Base-by-base conservation (phyloP, 306 rosid species). In the Acacia confusa region DNA sequence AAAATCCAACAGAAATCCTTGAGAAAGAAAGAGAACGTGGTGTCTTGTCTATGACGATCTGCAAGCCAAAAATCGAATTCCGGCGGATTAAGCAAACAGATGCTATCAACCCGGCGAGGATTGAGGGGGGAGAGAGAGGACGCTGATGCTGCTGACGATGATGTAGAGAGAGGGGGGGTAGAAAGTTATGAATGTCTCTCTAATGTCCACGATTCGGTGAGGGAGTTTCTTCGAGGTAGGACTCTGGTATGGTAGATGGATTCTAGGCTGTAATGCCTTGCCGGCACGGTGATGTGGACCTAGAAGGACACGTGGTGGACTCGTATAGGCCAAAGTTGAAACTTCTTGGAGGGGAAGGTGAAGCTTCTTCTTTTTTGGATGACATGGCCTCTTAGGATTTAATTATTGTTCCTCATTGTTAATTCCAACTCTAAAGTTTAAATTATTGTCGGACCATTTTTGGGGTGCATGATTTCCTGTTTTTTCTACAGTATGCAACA, bases 271-370 rank as follows among this genome's bases (percentile, higher is more conserved):
- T 22, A 5, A 27, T 41, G 4, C 80, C 84, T 30, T 41, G 84
- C 88, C 83, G 86, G 86, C 85, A 79, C 85, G 85, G 72, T 73
- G 86, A 77, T 47, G 57, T 61, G 82, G 88, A 78, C 78, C 79
- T 20, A 1, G 4, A 2, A 11, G 3, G 7, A 70, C 81, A 88
- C 85, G 91, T 83, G 88, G 74, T 24, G 6, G 32, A 1, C 1
- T 17, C 4, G 34, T 12, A 74, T 64, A 48, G 53, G 85, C 1
- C 22, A 7, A 0, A 15, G 4, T 32, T 27, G 30, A 9, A 57
- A 27, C 61, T 60, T n/a, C 15, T 32, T 57, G 36, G 38, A 4
- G 19, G 53, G 53, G 0, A 15, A 47, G 53, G 20, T 4, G 57
- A 50, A 50, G 57, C 22, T 50, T 50, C 38, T 34, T 10, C 58